Evolutionary conservation across 2,329 filamentous ascomycete genomes (phyloP), one percentile per base, ranked within the genome.

Genomic region (Nemania serpens): DNA sequence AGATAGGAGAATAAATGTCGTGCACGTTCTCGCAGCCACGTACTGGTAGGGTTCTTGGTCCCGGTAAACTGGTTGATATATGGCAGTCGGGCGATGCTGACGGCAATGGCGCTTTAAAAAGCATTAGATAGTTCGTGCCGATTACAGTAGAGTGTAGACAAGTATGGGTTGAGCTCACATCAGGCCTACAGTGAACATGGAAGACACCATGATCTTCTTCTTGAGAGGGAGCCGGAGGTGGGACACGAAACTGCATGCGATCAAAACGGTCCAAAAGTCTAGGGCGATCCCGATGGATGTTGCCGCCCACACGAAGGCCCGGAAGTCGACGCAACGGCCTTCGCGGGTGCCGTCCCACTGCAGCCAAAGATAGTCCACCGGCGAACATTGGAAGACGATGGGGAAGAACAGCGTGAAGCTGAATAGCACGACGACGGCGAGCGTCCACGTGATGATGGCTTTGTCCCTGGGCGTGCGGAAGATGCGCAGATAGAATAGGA

Each of bases 401-500:
- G 58, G 43, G 12, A 61, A 53, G 9, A 58, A 7, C 12, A 18
- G 7, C 10, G 11, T 3, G n/a, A 53, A 17, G 22, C 9, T 20
- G 15, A 36, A 49, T 22, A 29, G 1, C 9, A 43, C 36, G 15
- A 42, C 12, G 15, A 58, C 2, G 3, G 22, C 25, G 17, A 61
- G 41, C 36, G 58, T 61, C 47, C 41, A 53, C 15, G 12, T 48
- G n/a, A 61, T 61, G 11, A 49, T 15, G 9, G 1, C 9, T 29
- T 22, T 57, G 7, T 53, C 53, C 13, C 25, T 17, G 5, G 48
- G 48, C 1, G 41, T 43, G 17, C 36, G 9, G 42, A 61, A 61
- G 17, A 61, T 57, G 20, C 58, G 58, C 11, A 52, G 22, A 25
- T 61, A 61, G 36, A 61, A 61, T 29, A 61, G 48, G n/a, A 61